A percentile compares a stretch with the other conserved stretches of the same genome.
Evolutionary conservation across 768 basidiomycete genomes (phyloP).

Genomic region (Lentinus brumalis): DNA sequence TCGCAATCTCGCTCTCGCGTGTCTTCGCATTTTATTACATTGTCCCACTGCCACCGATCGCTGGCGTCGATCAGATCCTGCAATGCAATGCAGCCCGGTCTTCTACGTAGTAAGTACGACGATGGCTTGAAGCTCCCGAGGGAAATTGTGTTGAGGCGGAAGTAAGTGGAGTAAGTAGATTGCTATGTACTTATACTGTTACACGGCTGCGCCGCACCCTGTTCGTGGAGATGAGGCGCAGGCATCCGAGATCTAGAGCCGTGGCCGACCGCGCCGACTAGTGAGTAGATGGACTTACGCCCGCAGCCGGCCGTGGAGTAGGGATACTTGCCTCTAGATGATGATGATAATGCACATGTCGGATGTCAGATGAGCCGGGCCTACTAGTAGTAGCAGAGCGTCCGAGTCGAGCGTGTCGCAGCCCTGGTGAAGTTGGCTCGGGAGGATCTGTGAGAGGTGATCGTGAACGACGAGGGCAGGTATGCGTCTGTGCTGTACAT

Average conservation of each 20-base stretch:
- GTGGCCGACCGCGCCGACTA: too few species aligned
- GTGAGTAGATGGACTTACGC: too few species aligned
- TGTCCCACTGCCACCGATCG: neutral
- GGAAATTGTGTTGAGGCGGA: slow-evolving; percentile 84
- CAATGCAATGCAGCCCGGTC: too few species aligned
- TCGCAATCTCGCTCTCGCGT: too few species aligned
- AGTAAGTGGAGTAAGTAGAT: slow-evolving; percentile 45
- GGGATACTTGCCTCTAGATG: slow-evolving; percentile 67
- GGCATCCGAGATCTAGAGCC: slow-evolving; percentile 48
- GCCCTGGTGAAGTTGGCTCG: slow-evolving; percentile 56
- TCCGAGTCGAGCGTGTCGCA: slow-evolving; percentile 89
- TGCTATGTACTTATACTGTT: too few species aligned
- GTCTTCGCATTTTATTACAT: too few species aligned
- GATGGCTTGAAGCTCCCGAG: slow-evolving; percentile 75
- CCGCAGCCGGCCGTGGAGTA: neutral
- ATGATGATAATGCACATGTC: slow-evolving; percentile 91
- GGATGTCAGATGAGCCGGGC: slow-evolving; percentile 78
- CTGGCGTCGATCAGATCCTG: too few species aligned
- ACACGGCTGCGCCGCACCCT: slow-evolving; percentile 92
- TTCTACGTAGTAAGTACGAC: slow-evolving; percentile 42
- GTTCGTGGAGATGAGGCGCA: slow-evolving; percentile 96
- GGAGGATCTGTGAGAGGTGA: too few species aligned
- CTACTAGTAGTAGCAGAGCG: slow-evolving; percentile 98
- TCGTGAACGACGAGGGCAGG: too few species aligned
- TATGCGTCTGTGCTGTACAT: too few species aligned